phyloP scores from a whole-genome alignment of 441 rosid species.

The Arabidopsis lyrata region DNA sequence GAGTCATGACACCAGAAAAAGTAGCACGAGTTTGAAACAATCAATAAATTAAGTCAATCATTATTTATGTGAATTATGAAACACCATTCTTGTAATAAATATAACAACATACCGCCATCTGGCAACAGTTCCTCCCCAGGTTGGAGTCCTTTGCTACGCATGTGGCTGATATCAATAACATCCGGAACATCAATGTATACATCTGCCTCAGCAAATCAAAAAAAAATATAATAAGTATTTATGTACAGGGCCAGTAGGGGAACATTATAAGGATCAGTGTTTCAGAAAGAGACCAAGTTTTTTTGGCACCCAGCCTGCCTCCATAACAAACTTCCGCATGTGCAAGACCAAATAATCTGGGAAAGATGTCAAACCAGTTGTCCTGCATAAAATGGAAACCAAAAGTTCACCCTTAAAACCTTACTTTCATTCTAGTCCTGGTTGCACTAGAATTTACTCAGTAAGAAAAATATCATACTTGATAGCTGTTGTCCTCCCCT shows the following conservation, averaged over 20 bases:
- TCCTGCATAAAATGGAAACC: constrained; percentile 56
- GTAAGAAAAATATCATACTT: constrained; percentile 61
- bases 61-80: constrained; percentile 10
- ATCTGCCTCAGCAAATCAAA: constrained; percentile 58
- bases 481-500: constrained; percentile 81
- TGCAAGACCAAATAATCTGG: constrained; percentile 97
- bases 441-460: constrained; percentile 16
- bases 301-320: constrained; percentile 98
- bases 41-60: constrained; percentile 4
- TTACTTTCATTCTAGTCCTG: constrained; percentile 6
- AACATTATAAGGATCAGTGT: constrained; percentile 9
- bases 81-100: constrained; percentile 21
- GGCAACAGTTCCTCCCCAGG: constrained; percentile 95
- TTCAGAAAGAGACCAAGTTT: constrained; percentile 74
- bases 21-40: not conserved
- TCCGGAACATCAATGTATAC: constrained; percentile 97
- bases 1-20: constrained; percentile 1
- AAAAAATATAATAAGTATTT: constrained; percentile 25
- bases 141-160: constrained; percentile 96
- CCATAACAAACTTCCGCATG: constrained; percentile 97
- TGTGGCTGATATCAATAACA: constrained; percentile 86
- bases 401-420: constrained; percentile 19
- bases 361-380: constrained; percentile 91
- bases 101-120: constrained; percentile 65
- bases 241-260: constrained; percentile 27